A percentile compares a stretch with the other conserved stretches of the same genome.
Conservation (phyloP, 1,284 basidiomycete species). For the Ustilago hordei region DNA sequence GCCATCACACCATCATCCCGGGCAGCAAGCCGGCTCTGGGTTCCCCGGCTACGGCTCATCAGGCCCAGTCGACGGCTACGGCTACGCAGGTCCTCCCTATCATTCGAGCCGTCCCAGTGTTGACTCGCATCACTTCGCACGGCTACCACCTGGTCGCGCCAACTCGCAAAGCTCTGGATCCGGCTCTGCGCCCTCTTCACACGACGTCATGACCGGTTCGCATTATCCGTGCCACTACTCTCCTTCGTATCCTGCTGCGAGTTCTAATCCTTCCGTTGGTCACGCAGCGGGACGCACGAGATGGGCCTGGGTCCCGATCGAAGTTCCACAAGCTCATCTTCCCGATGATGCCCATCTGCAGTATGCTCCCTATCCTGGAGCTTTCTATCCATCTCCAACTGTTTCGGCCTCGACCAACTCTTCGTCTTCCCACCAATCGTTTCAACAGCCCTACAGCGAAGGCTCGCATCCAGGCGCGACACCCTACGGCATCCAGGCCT, state of each 20-base stretch:
- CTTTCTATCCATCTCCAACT: conserved; percentile 21
- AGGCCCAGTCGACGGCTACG: conserved; percentile 11
- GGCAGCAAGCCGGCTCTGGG: conserved; percentile 9
- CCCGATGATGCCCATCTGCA: conserved; percentile 36
- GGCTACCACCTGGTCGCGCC: conserved; percentile 18
- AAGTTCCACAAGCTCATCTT: conserved; percentile 41
- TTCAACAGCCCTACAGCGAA: conserved; percentile 24
- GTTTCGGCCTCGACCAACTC: conserved; percentile 16
- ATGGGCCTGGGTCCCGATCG: conserved; percentile 52
- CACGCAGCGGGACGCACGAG: conserved; percentile 39
- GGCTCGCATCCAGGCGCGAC: conserved; percentile 5
- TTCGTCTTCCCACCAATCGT: conserved; percentile 21
- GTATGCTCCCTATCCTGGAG: conserved; percentile 29
- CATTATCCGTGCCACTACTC: conserved; percentile 24
- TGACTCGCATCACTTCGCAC: conserved; percentile 21
- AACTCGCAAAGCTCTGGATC: conserved; percentile 37
- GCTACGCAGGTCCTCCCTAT: conserved; percentile 15
- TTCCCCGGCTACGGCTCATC: conserved; percentile 16
- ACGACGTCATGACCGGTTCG: conserved; percentile 20
- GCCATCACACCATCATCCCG: conserved; percentile 12
- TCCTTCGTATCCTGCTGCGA: conserved; percentile 30
- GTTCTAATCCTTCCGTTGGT: conserved; percentile 21
- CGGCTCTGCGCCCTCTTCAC: conserved; percentile 8
- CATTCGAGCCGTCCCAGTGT: conserved; percentile 10
- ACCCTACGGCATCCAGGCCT: conserved; percentile 17